Evolutionary conservation across 768 basidiomycete species (phyloP).

Genomic region (Kwoniella dejecticola): DNA sequence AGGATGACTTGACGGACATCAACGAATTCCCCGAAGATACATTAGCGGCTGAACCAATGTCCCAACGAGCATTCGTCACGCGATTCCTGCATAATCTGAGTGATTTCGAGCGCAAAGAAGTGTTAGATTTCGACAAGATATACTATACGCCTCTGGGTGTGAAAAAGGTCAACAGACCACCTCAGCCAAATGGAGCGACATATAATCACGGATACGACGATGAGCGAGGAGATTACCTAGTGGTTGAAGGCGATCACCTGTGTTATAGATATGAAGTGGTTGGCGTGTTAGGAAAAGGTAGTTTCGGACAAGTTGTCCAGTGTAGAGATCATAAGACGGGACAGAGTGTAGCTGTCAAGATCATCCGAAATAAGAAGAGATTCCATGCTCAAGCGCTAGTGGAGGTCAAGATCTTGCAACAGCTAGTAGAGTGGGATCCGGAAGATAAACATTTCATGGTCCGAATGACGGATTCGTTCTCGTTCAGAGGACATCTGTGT

Average conservation of each 20-base stretch:
- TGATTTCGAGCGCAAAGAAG: conserved; percentile 85
- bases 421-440: conserved; percentile 94
- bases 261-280: conserved; percentile 95
- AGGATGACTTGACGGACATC: conserved; percentile 82
- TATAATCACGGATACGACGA: conserved; percentile 97
- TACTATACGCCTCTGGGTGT: conserved; percentile 61
- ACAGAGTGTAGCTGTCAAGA: conserved; percentile 96
- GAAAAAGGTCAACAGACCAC: conserved; percentile 26
- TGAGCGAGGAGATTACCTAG: conserved; percentile 93
- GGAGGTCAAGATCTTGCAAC: conserved; percentile 98
- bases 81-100: conserved; percentile 68
- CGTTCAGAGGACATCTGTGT: conserved; percentile 95
- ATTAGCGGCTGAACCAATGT: conserved; percentile 66
- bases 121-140: conserved; percentile 79
- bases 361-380: conserved; percentile 97
- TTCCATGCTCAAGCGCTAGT: conserved; percentile 98
- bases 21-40: conserved; percentile 90
- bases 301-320: conserved; percentile 94
- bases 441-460: conserved; percentile 97
- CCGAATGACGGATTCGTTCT: conserved; percentile 97
- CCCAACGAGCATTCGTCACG: conserved; percentile 62
- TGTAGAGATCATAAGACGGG: conserved; percentile 95
- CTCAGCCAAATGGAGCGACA: conserved; percentile 34
- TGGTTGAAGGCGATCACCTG: conserved; percentile 87
- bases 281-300: conserved; percentile 92